These are phyloP conservation scores for Akanthomyces dipterigenus DNA, from an alignment of 2,329 filamentous ascomycete genomes.

Conservation along the genomic window DNA sequence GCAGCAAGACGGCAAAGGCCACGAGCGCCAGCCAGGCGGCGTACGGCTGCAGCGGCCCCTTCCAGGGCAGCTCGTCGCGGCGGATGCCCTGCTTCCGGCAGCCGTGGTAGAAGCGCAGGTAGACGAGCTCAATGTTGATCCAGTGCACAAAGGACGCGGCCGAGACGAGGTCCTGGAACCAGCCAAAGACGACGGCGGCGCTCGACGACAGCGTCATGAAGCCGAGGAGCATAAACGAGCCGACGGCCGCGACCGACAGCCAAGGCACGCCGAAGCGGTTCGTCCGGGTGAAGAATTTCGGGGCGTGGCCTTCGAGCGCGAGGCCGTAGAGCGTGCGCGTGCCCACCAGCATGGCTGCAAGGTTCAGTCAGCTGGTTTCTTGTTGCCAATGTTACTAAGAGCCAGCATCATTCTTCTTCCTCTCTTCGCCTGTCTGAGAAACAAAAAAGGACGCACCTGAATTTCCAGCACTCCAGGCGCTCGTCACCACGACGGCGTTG, in stretches of 20 bases:
- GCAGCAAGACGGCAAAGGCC: slow-evolving; percentile 46
- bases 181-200: slow-evolving; percentile 54
- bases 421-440: no score
- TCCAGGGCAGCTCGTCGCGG: slow-evolving; percentile 37
- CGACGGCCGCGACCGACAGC: slow-evolving; percentile 38
- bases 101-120: slow-evolving; percentile 46
- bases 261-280: slow-evolving; percentile 50
- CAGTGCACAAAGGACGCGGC: slow-evolving; percentile 46
- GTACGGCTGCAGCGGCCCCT: slow-evolving; percentile 45
- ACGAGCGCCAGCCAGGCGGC: slow-evolving; percentile 51
- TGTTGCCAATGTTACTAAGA: no score
- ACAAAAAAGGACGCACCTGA: slow-evolving; percentile 15
- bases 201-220: slow-evolving; percentile 57
- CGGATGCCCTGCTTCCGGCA: slow-evolving; percentile 42
- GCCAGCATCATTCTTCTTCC: no score
- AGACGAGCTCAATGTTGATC: slow-evolving; percentile 44
- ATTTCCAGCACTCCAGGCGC: slow-evolving; percentile 17
- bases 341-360: slow-evolving; percentile 24
- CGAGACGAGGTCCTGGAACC: slow-evolving; percentile 58
- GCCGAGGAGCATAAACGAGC: slow-evolving; percentile 50
- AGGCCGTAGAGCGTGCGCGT: slow-evolving; percentile 59
- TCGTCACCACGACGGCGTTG: slow-evolving; percentile 39
- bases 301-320: slow-evolving; percentile 55
- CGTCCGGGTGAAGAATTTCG: slow-evolving; percentile 47
- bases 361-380: background rate